Percentiles rank a stretch among this genome's conserved stretches.
Evolutionary conservation across 2,329 filamentous ascomycete species (phyloP).

Genomic region (Neofusicoccum sp.): DNA sequence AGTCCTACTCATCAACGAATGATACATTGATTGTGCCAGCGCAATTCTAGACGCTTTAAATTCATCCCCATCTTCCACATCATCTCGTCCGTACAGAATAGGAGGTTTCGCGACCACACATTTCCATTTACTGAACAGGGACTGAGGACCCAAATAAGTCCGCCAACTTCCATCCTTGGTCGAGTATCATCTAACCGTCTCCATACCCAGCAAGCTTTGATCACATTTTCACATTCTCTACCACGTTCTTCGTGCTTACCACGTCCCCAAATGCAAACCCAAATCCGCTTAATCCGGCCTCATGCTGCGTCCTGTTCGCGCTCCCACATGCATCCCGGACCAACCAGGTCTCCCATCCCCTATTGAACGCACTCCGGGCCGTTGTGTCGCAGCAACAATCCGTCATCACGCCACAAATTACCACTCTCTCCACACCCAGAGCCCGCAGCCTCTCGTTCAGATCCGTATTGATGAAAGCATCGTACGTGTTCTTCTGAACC

Average conservation of each 20-base stretch:
- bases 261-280: slow-evolving; percentile 42
- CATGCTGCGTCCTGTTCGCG: slow-evolving; percentile 38
- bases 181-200: no score
- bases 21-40: no score
- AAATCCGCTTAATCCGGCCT: slow-evolving; percentile 36
- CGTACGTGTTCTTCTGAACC: slow-evolving; percentile 46
- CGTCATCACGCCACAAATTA: slow-evolving; percentile 48
- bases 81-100: no score
- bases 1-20: no score
- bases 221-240: slow-evolving; percentile 24
- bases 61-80: no score
- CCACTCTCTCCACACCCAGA: slow-evolving; percentile 34
- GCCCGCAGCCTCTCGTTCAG: slow-evolving; percentile 32
- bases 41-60: no score
- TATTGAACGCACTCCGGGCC: slow-evolving; percentile 42
- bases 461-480: slow-evolving; percentile 38
- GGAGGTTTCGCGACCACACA: no score
- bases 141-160: no score
- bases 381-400: slow-evolving; percentile 48
- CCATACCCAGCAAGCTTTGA: no score
- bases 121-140: no score
- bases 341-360: slow-evolving; percentile 47
- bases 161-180: no score
- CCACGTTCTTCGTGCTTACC: slow-evolving; percentile 34
- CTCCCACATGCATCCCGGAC: slow-evolving; percentile 43